Evolutionary conservation across 2,329 filamentous ascomycete species (phyloP), one percentile per base, ranked within the genome.

Genomic region (Fragosphaeria purpurea): DNA sequence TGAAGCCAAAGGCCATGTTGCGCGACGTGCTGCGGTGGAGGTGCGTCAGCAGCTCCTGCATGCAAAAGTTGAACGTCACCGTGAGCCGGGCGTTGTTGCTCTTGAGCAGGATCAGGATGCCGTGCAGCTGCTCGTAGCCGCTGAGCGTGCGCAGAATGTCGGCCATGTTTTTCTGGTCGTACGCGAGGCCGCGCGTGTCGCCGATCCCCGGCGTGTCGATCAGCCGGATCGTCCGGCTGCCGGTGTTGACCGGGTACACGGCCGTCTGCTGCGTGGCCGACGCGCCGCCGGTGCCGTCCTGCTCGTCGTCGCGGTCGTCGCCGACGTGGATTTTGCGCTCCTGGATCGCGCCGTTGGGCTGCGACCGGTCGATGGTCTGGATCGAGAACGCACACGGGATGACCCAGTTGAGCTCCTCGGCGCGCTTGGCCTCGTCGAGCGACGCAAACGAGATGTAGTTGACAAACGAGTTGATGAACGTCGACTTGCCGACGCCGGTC

Each of bases 401-500:
- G 6, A 70, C 54, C 42, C 55, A 67, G n/a, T 64, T 59, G 6
- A 70, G 55, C 11, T 57, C 48, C 0, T 61, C 44, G 50, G 11
- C 53, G 39, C n/a, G 54, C 41, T 66, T 56, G 0, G 70, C 71
- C 3, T 71, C 66, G 7, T 70, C 64, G 0, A 74, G 59, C 0
- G 62, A 62, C 0, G 63, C 56, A 46, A 62, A 68, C 0, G 56
- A 59, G 4, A 74, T 51, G 50, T 74, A 74, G 53, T 75, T 75
- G 55, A 69, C 56, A 37, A 74, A 71, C 0, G 70, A 66, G 44
- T 74, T 75, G 58, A 75, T 73, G 41, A 67, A 75, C 0, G 72
- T 74, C 1, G 68, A 71, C 48, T 75, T 75, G 0, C 72, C 72
- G 0, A 73, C 72, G 0, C 71, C 72, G 0, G 71, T 72, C 55